These are phyloP conservation scores for Termitomyces sp. DNA, from an alignment of 768 basidiomycete genomes.

Conservation along the genomic window DNA sequence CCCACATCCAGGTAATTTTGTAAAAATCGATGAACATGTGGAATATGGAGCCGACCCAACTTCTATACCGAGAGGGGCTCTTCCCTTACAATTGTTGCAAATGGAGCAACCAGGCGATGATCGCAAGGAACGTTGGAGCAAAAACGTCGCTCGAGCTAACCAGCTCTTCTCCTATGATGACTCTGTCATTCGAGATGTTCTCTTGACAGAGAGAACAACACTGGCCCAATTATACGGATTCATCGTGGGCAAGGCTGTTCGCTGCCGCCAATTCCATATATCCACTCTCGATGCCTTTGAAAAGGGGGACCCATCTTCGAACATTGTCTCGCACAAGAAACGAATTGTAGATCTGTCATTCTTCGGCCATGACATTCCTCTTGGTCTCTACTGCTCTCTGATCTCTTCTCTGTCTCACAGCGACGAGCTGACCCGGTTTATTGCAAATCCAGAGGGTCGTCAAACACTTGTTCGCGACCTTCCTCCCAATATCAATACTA, in stretches of 20 bases:
- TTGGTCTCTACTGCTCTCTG: constrained; percentile 62
- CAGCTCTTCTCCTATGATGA: constrained; percentile 54
- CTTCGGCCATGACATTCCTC: constrained; percentile 61
- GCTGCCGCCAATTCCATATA: constrained; percentile 64
- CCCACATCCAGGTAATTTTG: constrained; percentile 33
- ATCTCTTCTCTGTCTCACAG: constrained; percentile 54
- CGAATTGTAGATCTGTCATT: constrained; percentile 59
- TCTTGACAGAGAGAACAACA: constrained; percentile 69
- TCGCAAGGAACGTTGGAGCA: constrained; percentile 40
- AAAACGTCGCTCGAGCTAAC: constrained; percentile 41
- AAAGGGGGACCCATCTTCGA: constrained; percentile 27
- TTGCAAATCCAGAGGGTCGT: constrained; percentile 45
- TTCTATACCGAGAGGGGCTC: constrained; percentile 25
- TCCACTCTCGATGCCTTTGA: constrained; percentile 48
- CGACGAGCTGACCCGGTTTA: constrained; percentile 51
- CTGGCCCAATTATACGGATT: constrained; percentile 75
- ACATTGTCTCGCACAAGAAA: constrained; percentile 49
- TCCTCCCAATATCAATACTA: constrained; percentile 43
- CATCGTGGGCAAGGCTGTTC: constrained; percentile 60
- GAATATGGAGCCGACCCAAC: constrained; percentile 49
- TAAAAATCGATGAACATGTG: constrained; percentile 50
- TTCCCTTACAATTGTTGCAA: constrained; percentile 45
- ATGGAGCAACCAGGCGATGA: constrained; percentile 39
- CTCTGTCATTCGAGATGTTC: constrained; percentile 50
- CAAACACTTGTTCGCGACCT: constrained; percentile 51